Base-by-base conservation (phyloP, 306 rosid genomes). In the Gastrolobium villosum region DNA sequence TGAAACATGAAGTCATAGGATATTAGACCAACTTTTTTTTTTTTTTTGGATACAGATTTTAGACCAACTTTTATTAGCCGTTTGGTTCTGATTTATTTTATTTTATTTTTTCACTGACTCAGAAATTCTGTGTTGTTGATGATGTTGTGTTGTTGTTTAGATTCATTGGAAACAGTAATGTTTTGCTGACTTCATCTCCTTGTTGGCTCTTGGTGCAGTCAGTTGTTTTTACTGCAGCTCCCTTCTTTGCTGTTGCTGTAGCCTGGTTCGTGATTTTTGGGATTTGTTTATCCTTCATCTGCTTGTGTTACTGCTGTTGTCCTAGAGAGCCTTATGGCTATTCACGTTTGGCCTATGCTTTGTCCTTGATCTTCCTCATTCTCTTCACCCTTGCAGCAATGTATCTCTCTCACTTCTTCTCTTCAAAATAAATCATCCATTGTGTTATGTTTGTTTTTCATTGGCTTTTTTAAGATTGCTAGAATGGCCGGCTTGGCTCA, bases 211-310 rank as follows among this genome's bases (percentile, higher is more conserved):
- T 83, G 54, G 70, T 85, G 90, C 89, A 95, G 97, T 93, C 98
- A 13, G 97, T 95, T 54, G 88, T 59, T 77, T 81, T 86, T 62
- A 95, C 99, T 34, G 94, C 98, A 7, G 90, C 66, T 32, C 98
- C 99, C 65, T 95, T 95, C 86, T 85, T 91, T 49, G 40, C 80
- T 35, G 53, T 88, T 72, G 98, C 96, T 26, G 80, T 15, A 15
- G 84, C 81, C 13, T 95, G 99, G 99, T 93, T 95, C 41, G 85
- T 88, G 88, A n/a, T 93, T 40, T 93, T 90, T 41, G 98, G 91
- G 67, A 70, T 95, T 11, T 31, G 43, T 78, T 85, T 95, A 76
- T 87, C 52, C 72, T 0, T 90, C 60, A 85, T 84, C 67, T 95
- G 94, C 64, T 54, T 88, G 31, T 86, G 93, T 62, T 67, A 86